phyloP scores from a whole-genome alignment of 2,329 filamentous ascomycete species.

The Alternaria brassicae region DNA sequence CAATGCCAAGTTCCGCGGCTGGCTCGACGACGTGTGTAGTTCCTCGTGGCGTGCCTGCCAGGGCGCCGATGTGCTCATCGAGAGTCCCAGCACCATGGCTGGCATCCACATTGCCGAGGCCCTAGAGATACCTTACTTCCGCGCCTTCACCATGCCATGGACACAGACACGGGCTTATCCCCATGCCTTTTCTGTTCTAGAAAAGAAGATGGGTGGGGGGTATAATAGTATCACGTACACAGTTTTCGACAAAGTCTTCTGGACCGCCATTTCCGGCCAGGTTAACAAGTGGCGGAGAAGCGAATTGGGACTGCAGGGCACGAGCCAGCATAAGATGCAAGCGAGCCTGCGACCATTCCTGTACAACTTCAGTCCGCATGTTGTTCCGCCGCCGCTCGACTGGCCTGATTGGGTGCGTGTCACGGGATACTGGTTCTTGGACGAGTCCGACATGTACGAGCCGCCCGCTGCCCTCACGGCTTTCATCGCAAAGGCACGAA shows the following conservation, averaged over 20 bases:
- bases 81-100: slow-evolving; percentile 95
- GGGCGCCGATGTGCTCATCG: slow-evolving; percentile 87
- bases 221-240: slow-evolving; percentile 97
- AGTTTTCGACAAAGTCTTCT: slow-evolving; percentile 96
- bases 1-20: slow-evolving; percentile 76
- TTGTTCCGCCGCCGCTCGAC: slow-evolving; percentile 92
- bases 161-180: slow-evolving; percentile 94
- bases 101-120: slow-evolving; percentile 98
- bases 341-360: slow-evolving; percentile 97
- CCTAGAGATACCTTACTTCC: slow-evolving; percentile 90
- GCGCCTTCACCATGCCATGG: slow-evolving; percentile 99
- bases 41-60: slow-evolving; percentile 86
- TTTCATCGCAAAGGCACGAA: slow-evolving; percentile 84
- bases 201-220: slow-evolving; percentile 90
- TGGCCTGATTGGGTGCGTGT: slow-evolving; percentile 98
- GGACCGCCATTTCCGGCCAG: slow-evolving; percentile 89
- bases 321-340: slow-evolving; percentile 88
- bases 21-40: slow-evolving; percentile 86
- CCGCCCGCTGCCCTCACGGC: slow-evolving; percentile 77
- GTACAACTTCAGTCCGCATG: slow-evolving; percentile 94
- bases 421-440: slow-evolving; percentile 97
- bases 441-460: slow-evolving; percentile 72
- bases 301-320: slow-evolving; percentile 78
- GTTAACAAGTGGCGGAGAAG: slow-evolving; percentile 92
- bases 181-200: slow-evolving; percentile 92